phyloP scores from a whole-genome alignment of 1,139 yeast genomes.

The Magnusiomyces paraingens region DNA sequence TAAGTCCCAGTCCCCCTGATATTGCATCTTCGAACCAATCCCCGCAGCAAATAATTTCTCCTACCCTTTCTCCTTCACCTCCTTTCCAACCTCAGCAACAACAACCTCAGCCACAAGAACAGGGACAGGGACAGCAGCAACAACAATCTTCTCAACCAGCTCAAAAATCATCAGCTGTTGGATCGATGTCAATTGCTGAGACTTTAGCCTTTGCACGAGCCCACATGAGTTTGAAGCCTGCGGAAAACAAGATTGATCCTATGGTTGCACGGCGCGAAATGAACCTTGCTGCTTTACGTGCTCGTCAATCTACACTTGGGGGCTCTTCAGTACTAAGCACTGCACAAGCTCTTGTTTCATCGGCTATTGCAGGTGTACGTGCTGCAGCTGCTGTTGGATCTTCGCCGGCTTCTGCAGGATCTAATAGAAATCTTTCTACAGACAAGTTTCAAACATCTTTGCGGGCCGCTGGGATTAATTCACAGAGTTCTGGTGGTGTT shows the following conservation, averaged over 20 bases:
- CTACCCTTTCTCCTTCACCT: too few relatives aligned
- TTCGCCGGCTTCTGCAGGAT: neutral
- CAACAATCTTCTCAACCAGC: too few relatives aligned
- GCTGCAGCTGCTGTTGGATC: constrained; percentile 4
- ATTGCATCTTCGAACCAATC: too few relatives aligned
- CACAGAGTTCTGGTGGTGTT: too few relatives aligned
- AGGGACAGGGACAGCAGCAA: too few relatives aligned
- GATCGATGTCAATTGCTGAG: constrained; percentile 52
- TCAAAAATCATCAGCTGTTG: neutral
- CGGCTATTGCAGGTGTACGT: neutral
- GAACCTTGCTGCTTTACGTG: constrained; percentile 9
- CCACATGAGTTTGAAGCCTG: constrained; percentile 23
- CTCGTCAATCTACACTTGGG: constrained; percentile 11
- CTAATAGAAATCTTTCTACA: constrained; percentile 6
- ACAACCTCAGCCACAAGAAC: too few relatives aligned
- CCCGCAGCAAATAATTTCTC: too few relatives aligned
- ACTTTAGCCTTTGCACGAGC: constrained; percentile 54
- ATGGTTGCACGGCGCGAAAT: constrained; percentile 22
- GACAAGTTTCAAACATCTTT: neutral
- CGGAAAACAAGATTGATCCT: constrained; percentile 24
- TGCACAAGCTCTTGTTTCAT: neutral
- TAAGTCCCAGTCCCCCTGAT: too few relatives aligned
- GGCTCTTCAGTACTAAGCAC: neutral
- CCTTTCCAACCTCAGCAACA: too few relatives aligned
- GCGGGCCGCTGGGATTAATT: neutral